phyloP scores from a whole-genome alignment of 768 basidiomycete genomes.

The Mycena leptocephala region DNA sequence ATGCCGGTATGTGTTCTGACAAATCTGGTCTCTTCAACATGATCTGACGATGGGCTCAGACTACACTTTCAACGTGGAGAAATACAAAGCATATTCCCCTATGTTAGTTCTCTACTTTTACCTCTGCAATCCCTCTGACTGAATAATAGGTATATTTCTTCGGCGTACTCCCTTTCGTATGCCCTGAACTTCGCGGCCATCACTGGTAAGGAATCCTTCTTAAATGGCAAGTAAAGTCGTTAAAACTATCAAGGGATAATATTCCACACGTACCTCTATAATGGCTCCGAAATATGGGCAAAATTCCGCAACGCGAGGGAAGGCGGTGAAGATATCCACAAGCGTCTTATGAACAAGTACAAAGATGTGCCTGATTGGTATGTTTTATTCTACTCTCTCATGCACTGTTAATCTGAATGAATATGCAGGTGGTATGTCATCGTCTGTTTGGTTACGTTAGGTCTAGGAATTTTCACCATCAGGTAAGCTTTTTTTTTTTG shows the following conservation, averaged over 20 bases:
- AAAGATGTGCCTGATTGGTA: conserved; percentile 19
- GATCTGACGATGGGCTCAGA: neutral
- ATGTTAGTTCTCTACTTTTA: neutral
- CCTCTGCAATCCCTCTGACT: neutral
- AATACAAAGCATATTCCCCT: conserved; percentile 19
- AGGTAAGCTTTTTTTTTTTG: neutral
- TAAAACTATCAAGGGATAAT: neutral
- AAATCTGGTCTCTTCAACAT: too few relatives aligned
- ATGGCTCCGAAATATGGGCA: conserved; percentile 13
- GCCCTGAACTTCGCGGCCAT: conserved; percentile 22
- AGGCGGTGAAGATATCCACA: conserved; percentile 23
- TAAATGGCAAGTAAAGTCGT: neutral
- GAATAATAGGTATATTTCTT: conserved; percentile 6
- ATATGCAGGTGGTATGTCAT: conserved; percentile 17
- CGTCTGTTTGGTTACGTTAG: neutral
- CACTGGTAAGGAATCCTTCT: neutral
- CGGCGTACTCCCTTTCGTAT: conserved; percentile 17
- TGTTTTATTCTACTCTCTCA: neutral
- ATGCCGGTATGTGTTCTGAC: neutral
- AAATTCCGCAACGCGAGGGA: conserved; percentile 8
- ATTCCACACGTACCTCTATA: conserved; percentile 18
- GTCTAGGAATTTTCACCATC: conserved; percentile 18
- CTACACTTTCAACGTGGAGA: conserved; percentile 8
- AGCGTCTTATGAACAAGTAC: conserved; percentile 24
- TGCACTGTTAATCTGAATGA: neutral